These are phyloP conservation scores for Drechmeria coniospora DNA, from an alignment of 2,329 filamentous ascomycete genomes.

Conservation along the genomic window DNA sequence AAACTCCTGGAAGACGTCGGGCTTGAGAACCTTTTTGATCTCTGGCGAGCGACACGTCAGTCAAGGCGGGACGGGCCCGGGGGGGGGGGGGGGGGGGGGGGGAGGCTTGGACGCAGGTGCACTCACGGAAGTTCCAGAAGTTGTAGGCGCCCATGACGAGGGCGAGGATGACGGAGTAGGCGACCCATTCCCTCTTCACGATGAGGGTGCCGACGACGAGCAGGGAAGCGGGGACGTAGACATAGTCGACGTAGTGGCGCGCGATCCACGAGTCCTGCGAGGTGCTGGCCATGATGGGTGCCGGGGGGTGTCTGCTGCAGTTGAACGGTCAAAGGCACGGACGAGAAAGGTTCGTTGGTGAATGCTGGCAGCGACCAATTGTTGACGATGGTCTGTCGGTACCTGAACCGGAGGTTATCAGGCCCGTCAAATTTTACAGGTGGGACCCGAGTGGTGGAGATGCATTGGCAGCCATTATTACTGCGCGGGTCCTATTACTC, in stretches of 20 bases:
- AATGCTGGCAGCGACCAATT: too few relatives aligned
- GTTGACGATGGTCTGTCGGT: too few relatives aligned
- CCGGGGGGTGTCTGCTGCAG: too few relatives aligned
- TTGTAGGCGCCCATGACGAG: constrained; percentile 54
- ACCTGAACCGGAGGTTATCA: too few relatives aligned
- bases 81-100: neutral
- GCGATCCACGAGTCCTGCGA: constrained; percentile 23
- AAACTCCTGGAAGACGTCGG: constrained; percentile 78
- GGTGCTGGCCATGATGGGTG: constrained; percentile 15
- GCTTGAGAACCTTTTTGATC: constrained; percentile 71
- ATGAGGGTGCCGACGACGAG: constrained; percentile 62
- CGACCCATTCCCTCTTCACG: constrained; percentile 62
- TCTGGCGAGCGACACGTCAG: constrained; percentile 30
- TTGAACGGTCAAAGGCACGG: too few relatives aligned
- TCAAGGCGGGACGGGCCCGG: neutral
- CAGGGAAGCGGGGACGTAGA: constrained; percentile 71
- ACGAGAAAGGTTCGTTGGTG: too few relatives aligned
- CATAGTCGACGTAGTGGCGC: constrained; percentile 56
- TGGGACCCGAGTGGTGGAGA: too few relatives aligned
- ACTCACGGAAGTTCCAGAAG: constrained; percentile 56
- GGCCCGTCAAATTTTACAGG: too few relatives aligned
- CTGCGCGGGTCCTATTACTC: too few relatives aligned
- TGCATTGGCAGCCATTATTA: too few relatives aligned
- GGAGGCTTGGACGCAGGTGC: neutral
- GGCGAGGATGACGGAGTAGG: constrained; percentile 54